Conservation (phyloP, 805 yeast species). For the Wickerhamomyces tratensis region DNA sequence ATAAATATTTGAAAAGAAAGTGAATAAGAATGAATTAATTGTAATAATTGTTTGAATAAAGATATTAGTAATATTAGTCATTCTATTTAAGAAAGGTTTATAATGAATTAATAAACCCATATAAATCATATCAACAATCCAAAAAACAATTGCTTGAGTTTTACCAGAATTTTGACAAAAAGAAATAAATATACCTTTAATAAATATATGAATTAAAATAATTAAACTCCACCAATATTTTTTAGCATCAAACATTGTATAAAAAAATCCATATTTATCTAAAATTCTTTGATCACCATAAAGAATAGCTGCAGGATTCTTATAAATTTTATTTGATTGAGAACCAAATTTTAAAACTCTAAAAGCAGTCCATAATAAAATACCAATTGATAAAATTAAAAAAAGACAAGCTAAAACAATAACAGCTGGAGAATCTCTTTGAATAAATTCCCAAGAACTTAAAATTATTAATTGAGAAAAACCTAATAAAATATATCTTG, state of each 20-base stretch:
- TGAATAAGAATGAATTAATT: constrained; percentile 72
- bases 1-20: constrained; percentile 79
- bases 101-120: constrained; percentile 51
- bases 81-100: constrained; percentile 72
- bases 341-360: constrained; percentile 57
- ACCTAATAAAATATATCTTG: constrained; percentile 76
- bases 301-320: constrained; percentile 80
- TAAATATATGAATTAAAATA: constrained; percentile 45
- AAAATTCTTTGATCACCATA: constrained; percentile 70
- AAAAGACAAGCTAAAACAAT: constrained; percentile 72
- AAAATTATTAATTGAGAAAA: constrained; percentile 73
- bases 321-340: constrained; percentile 45
- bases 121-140: constrained; percentile 66
- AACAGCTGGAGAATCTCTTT: constrained; percentile 80
- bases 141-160: constrained; percentile 69
- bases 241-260: constrained; percentile 78
- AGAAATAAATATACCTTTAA: constrained; percentile 66
- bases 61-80: constrained; percentile 72
- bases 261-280: constrained; percentile 78
- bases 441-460: constrained; percentile 81
- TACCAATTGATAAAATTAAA: constrained; percentile 47
- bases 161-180: constrained; percentile 76
- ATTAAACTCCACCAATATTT: constrained; percentile 80
- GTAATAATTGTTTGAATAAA: constrained; percentile 63
- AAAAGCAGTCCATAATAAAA: constrained; percentile 56